Percentiles rank a stretch among this genome's conserved stretches.
phyloP scores from a whole-genome alignment of 2,329 filamentous ascomycete genomes.

The Dactylonectria estremocensis region DNA sequence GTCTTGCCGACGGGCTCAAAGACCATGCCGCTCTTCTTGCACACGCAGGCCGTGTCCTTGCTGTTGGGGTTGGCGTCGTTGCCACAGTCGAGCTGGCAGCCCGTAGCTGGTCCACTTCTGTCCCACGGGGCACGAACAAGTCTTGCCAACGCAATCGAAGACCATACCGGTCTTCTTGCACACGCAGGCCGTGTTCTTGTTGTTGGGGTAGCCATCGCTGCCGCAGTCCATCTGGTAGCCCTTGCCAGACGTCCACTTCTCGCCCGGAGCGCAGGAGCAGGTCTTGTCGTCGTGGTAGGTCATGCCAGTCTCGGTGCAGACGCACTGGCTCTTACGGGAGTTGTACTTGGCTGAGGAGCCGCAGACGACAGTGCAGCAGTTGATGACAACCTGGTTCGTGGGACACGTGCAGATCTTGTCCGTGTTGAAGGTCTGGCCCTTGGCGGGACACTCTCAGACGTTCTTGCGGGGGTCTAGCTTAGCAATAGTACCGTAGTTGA shows the following conservation, averaged over 20 bases:
- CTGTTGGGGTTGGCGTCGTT: not conserved
- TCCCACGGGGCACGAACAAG: not conserved
- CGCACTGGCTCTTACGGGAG: not conserved
- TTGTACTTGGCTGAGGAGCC: not conserved
- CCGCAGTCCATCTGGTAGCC: not conserved
- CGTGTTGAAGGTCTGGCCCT: not conserved
- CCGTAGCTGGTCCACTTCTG: not conserved
- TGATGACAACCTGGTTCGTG: not conserved
- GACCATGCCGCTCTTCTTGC: not conserved
- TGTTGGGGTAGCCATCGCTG: not conserved
- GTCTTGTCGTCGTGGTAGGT: not conserved
- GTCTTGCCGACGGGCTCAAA: not conserved
- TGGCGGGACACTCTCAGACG: not conserved
- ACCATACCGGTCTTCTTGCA: not conserved
- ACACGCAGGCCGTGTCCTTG: not conserved
- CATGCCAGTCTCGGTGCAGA: not conserved
- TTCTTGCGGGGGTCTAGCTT: not conserved
- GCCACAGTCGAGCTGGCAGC: not conserved
- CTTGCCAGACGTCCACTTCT: not conserved
- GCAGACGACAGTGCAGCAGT: not conserved
- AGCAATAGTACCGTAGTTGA: not conserved
- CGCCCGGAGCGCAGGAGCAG: not conserved
- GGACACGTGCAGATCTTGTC: not conserved
- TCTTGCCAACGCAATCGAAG: not conserved
- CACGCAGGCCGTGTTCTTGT: not conserved